Base-by-base conservation (phyloP, 1,139 yeast species). In the Williopsis jadinii region DNA sequence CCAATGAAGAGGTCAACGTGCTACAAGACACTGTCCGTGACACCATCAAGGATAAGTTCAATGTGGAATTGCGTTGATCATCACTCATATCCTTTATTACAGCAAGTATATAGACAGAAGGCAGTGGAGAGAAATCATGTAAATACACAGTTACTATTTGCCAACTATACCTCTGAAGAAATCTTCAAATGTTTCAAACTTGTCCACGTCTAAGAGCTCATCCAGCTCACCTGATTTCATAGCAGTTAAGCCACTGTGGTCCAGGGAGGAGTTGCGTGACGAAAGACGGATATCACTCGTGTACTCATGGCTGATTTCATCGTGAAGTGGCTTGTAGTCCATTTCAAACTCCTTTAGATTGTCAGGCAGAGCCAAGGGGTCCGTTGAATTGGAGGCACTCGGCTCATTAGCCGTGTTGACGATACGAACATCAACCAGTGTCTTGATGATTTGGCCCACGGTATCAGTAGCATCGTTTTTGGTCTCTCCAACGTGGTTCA, bases 1-100 rank as follows among this genome's bases (percentile, higher is more conserved):
- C 95, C 30, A 85, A 84, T 58, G 77, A 73, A 1, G 97, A 88
- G 59, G 73, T 90, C 45, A 88, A 88, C 57, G 67, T 58, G 1
- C 66, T 86, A 39, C 95, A 90, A 56, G 71, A 72, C 8, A 60
- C 67, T 38, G 86, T 88, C 14, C 77, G 84, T 51, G 51, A 61
- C 1, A 75, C 74, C 30, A 69, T 88, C 53, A 66, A 67, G 15
- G 58, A 66, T 3, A 66, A 62, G 41, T 83, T 73, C 56, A 67
- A 70, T 9, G 80, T 88, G 12, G 80, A 79, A 52, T 66, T 88
- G 46, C 55, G 59, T 41, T 55, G 35, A 27, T 11, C 27, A 11
- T 13, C 32, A 30, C 15, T n/a, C 13, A 5, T 11, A 12, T 3
- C 10, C 27, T 29, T 34, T 19, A 19, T 19, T 19, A 6, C 24